phyloP scores from a whole-genome alignment of 116 monocot species.

The Dioscorea cayenensis region DNA sequence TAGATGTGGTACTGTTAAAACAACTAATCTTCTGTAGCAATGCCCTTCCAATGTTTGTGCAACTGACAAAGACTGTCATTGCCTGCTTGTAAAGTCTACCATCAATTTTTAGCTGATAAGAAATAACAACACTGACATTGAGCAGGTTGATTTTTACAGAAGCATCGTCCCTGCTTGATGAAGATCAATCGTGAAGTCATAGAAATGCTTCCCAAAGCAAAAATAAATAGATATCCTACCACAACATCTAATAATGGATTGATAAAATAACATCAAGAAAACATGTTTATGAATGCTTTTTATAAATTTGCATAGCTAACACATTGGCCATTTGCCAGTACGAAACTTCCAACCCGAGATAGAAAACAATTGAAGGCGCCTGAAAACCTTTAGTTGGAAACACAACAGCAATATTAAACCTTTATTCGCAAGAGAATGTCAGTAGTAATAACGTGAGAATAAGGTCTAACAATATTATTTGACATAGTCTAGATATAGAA shows the following conservation, averaged over 20 bases:
- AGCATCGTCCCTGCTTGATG: conserved; percentile 99
- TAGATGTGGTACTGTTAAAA: neutral
- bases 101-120: neutral
- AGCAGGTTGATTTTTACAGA: conserved; percentile 30
- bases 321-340: conserved; percentile 89
- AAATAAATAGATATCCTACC: conserved; percentile 60
- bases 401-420: neutral
- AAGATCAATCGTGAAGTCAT: conserved; percentile 98
- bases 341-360: conserved; percentile 96
- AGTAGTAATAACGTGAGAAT: too few species aligned
- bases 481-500: too few species aligned
- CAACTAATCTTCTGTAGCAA: conserved; percentile 70
- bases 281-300: neutral
- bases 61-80: conserved; percentile 77
- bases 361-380: conserved; percentile 97
- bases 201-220: conserved; percentile 81
- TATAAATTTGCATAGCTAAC: conserved; percentile 17
- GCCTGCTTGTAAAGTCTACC: conserved; percentile 70
- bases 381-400: conserved; percentile 19
- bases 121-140: neutral
- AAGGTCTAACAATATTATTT: too few species aligned
- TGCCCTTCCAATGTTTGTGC: conserved; percentile 99
- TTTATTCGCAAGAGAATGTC: too few species aligned
- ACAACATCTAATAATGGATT: neutral
- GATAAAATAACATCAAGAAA: neutral